Conservation (phyloP, 140 eudicot species). For the Stevia rebaudiana region DNA sequence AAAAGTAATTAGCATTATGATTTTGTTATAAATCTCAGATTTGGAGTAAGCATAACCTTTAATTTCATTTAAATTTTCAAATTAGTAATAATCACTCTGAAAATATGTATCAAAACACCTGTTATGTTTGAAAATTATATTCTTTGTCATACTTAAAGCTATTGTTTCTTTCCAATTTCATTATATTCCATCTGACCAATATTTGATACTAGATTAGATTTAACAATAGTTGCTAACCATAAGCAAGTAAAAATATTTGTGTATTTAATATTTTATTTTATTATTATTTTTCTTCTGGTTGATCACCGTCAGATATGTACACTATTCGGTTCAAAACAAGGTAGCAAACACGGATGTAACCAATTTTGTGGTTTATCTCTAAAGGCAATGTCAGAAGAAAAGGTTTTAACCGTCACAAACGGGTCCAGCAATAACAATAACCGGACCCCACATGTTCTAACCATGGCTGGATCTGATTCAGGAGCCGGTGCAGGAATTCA, state of each 20-base stretch:
- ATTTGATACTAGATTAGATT: not conserved
- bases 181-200: not conserved
- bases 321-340: conserved; percentile 23
- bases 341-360: conserved; percentile 18
- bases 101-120: not conserved
- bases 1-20: not conserved
- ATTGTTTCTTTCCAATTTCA: not conserved
- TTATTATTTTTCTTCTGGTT: not conserved
- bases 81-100: not conserved
- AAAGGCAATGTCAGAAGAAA: conserved; percentile 47
- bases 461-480: conserved; percentile 98
- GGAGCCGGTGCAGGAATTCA: conserved; percentile 99
- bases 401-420: conserved; percentile 20
- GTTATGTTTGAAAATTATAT: not conserved
- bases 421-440: conserved; percentile 20
- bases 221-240: not conserved
- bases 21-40: not conserved
- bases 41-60: not conserved
- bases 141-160: not conserved
- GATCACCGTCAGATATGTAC: conserved; percentile 23
- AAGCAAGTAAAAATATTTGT: not conserved
- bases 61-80: not conserved
- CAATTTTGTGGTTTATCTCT: conserved; percentile 21
- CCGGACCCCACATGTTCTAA: conserved; percentile 66
- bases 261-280: not conserved